phyloP scores from a whole-genome alignment of 306 rosid species.

The Malus sylvestris region DNA sequence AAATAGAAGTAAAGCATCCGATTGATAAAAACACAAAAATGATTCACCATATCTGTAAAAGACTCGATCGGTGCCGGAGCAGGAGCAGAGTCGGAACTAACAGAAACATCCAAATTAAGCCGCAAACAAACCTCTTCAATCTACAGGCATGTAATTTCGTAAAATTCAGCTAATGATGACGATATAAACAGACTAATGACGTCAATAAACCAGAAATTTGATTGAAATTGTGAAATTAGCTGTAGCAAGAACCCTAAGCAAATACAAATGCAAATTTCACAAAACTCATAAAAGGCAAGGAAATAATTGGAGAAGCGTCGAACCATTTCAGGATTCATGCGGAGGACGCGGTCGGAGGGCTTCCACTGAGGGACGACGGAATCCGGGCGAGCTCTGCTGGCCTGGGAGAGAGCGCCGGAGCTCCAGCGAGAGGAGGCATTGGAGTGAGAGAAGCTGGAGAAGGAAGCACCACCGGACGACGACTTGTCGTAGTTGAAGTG shows the following conservation, averaged over 20 bases:
- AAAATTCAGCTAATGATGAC: not conserved
- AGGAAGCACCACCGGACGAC: constrained; percentile 9
- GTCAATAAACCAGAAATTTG: not conserved
- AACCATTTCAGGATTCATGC: constrained; percentile 69
- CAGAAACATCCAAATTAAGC: constrained; percentile 71
- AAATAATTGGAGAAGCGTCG: not conserved
- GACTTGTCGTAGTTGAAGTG: constrained; percentile 15
- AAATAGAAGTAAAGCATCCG: not conserved
- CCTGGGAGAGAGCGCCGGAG: constrained; percentile 26
- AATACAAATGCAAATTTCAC: not conserved
- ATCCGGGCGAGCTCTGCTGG: constrained; percentile 30
- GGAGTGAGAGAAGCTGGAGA: constrained; percentile 17
- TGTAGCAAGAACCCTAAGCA: constrained; percentile 2
- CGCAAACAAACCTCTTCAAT: constrained; percentile 66
- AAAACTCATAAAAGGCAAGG: not conserved
- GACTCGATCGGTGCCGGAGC: constrained; percentile 81
- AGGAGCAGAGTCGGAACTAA: constrained; percentile 44
- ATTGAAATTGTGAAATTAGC: not conserved
- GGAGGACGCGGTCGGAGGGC: constrained; percentile 79
- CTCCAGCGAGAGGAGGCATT: constrained; percentile 47
- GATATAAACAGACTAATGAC: not conserved
- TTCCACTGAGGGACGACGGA: constrained; percentile 55
- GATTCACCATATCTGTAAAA: constrained; percentile 61
- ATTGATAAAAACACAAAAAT: not conserved
- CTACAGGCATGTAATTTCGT: constrained; percentile 23